These are phyloP conservation scores for Sphenostylis stenocarpa DNA, from an alignment of 306 rosid genomes.

Conservation along the genomic window DNA sequence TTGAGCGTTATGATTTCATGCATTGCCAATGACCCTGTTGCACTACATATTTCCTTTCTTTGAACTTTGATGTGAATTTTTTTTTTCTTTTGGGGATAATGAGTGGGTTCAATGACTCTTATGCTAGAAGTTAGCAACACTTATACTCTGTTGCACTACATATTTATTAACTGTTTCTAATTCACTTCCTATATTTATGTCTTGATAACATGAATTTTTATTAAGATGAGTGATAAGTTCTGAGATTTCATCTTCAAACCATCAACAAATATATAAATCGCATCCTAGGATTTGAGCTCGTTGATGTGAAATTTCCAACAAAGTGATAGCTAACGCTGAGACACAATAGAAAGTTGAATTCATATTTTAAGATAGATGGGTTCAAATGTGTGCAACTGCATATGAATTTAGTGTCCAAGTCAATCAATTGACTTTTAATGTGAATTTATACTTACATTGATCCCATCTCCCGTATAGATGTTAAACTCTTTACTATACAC, in stretches of 20 bases:
- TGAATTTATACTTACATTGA: constrained; percentile 60
- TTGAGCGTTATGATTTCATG: background rate
- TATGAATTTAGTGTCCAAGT: background rate
- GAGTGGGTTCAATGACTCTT: background rate
- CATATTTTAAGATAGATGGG: no score
- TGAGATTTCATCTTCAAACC: no score
- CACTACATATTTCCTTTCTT: background rate
- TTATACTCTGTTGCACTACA: background rate
- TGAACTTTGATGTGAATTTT: background rate
- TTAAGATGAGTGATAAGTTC: background rate
- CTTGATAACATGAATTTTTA: background rate
- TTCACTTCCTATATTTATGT: background rate
- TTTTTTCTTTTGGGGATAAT: background rate
- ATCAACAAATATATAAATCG: no score
- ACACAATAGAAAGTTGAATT: background rate
- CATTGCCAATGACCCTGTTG: background rate
- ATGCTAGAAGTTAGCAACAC: background rate
- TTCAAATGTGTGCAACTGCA: no score
- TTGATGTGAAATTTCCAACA: no score
- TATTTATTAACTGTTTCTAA: background rate
- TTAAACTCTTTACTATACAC: constrained; percentile 74
- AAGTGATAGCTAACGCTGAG: background rate
- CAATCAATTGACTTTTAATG: constrained; percentile 7
- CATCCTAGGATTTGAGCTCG: no score
- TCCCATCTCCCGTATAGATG: constrained; percentile 77